Evolutionary conservation across 192 early-diverging fungal genomes (phyloP).

Genomic region (Podila epicladia): DNA sequence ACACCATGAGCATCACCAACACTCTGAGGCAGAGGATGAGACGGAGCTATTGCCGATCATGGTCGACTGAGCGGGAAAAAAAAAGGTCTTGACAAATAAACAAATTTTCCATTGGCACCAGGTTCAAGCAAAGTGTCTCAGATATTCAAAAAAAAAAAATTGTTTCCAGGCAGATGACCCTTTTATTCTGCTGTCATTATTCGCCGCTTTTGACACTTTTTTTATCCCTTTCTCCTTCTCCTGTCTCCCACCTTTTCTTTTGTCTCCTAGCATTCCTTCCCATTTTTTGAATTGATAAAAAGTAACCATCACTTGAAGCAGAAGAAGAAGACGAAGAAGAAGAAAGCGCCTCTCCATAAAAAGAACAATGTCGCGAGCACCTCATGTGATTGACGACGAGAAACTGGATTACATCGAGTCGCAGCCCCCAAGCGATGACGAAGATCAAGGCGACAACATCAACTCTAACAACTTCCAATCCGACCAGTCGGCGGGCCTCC

Average conservation of each 20-base stretch:
- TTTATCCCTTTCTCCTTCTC: background rate
- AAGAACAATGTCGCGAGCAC: conserved; percentile 2
- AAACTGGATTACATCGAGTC: conserved; percentile 32
- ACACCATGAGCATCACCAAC: background rate
- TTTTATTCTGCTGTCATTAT: background rate
- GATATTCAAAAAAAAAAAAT: too few species aligned
- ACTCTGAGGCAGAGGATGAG: background rate
- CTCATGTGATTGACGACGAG: conserved; percentile 14
- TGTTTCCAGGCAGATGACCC: background rate
- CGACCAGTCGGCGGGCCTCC: background rate
- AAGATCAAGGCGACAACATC: background rate
- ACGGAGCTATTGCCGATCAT: background rate
- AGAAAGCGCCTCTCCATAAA: background rate
- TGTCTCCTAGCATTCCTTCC: background rate
- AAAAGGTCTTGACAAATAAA: too few species aligned
- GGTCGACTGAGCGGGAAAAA: background rate
- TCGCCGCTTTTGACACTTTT: background rate
- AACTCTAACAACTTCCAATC: background rate
- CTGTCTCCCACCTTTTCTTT: background rate
- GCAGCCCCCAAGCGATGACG: conserved; percentile 18
- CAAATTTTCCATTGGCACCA: too few species aligned
- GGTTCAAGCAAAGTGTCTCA: too few species aligned
- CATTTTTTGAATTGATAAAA: background rate
- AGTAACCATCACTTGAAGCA: background rate
- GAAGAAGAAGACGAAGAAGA: background rate